Conservation (phyloP, 306 rosid genomes). For the Quercus agrifolia region DNA sequence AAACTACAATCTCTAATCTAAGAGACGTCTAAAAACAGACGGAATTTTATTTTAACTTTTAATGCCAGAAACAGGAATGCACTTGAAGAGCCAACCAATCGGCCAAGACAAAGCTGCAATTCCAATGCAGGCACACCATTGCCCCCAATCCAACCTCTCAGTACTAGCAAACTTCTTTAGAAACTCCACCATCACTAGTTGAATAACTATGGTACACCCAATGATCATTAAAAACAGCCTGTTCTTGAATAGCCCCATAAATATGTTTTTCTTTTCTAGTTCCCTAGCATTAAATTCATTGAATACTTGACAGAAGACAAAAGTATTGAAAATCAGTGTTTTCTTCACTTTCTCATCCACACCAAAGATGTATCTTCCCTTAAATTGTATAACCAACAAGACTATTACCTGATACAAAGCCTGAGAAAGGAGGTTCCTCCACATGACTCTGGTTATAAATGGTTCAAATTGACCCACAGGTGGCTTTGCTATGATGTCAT, state of each 20-base stretch:
- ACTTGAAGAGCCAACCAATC: constrained; percentile 24
- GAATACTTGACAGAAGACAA: constrained; percentile 25
- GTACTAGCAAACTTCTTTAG: constrained; percentile 24
- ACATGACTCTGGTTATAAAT: constrained; percentile 19
- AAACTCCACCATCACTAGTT: constrained; percentile 25
- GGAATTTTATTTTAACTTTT: too few relatives aligned
- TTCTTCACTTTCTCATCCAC: constrained; percentile 19
- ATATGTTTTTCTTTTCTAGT: constrained; percentile 27
- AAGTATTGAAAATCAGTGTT: constrained; percentile 26
- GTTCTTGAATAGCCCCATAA: constrained; percentile 12
- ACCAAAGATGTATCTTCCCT: constrained; percentile 23
- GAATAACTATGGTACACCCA: constrained; percentile 17
- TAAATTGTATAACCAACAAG: constrained; percentile 14
- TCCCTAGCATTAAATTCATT: constrained; percentile 29
- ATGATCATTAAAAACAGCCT: constrained; percentile 21
- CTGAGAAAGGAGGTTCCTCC: constrained; percentile 30
- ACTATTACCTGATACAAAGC: constrained; percentile 23
- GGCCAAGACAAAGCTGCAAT: constrained; percentile 32
- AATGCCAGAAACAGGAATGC: constrained; percentile 9
- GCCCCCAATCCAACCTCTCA: constrained; percentile 20
- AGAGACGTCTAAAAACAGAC: too few relatives aligned
- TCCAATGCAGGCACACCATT: constrained; percentile 23
- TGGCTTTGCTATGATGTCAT: constrained; percentile 13
- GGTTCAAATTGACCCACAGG: constrained; percentile 17
- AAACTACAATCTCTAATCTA: too few relatives aligned